Evolutionary conservation across 345 rosid genomes (phyloP), one percentile per base, ranked within the genome.

Genomic region (Gossypium anomalum): DNA sequence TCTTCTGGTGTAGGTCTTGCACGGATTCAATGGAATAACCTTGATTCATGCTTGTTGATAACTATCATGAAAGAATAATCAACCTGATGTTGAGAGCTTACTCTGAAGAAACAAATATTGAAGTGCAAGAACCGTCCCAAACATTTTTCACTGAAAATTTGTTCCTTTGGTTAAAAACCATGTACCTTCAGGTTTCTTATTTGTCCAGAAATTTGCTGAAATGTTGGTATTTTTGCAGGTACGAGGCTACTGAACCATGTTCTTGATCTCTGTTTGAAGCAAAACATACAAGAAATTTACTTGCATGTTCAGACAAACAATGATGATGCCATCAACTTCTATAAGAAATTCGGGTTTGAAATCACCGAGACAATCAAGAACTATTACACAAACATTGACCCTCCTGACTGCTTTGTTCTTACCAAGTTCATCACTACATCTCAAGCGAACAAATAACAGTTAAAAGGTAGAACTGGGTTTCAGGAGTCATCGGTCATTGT

Each of bases 281-380:
- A 88, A 81, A 88, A 84, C 81, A 86, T 89, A 58, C 82, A 86
- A 17, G 97, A 93, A 84, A 81, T 93, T 81, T 95, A 93, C 87
- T 88, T 95, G 87, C 98, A 93, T 29, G 99, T 95, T 76, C 99
- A 93, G 87, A 93, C 94, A 52, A 91, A 91, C 87, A 93, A 95
- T 67, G 92, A 91, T 60, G 98, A 95, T 23, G 99, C 98, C 15
- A 90, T 92, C 85, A 87, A 87, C 78, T 93, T 95, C 79, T 95
- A 91, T 78, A 93, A 89, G 89, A 95, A 93, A 85, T 95, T 93
- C 66, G 97, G 90, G 48, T 95, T 93, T 77, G 90, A 91, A 70
- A 87, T 95, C 80, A 89, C 93, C 6, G 96, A 89, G 20, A 90
- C 94, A 71, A 91, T 93, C 82, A 77, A 86, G 82, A 86, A 93